Evolutionary conservation across 441 rosid species (phyloP).

Genomic region (Viola pubescens): DNA sequence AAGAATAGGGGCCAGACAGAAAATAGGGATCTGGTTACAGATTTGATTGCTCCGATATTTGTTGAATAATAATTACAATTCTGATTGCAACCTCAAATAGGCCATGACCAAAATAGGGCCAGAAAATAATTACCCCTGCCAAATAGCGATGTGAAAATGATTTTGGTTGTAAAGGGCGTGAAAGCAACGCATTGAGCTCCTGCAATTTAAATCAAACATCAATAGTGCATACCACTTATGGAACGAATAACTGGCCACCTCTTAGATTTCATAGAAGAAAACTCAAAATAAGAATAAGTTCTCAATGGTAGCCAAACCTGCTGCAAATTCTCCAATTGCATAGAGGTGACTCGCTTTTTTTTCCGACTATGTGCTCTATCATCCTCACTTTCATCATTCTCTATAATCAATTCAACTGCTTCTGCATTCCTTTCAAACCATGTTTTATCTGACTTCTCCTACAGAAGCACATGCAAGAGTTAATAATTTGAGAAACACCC

Average conservation of each 20-base stretch:
- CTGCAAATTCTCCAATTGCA: constrained; percentile 52
- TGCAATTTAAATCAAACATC: constrained; percentile 28
- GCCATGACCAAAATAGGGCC: no score
- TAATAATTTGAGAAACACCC: constrained; percentile 4
- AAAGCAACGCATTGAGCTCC: constrained; percentile 64
- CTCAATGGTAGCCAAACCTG: constrained; percentile 37
- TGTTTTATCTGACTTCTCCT: constrained; percentile 75
- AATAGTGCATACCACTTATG: neutral
- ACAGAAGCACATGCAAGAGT: constrained; percentile 5
- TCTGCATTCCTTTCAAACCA: constrained; percentile 89
- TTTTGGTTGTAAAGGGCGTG: constrained; percentile 75
- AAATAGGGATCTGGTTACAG: no score
- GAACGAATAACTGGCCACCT: constrained; percentile 3
- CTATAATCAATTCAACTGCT: constrained; percentile 56
- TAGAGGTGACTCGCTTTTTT: constrained; percentile 54
- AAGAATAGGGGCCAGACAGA: no score
- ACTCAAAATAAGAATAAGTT: neutral
- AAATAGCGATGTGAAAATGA: constrained; percentile 80
- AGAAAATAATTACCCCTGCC: constrained; percentile 63
- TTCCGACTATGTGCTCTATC: constrained; percentile 63
- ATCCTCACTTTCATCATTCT: constrained; percentile 75
- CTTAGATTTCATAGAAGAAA: neutral
- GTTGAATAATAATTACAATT: no score
- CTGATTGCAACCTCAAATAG: no score
- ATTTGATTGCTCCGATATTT: no score